Evolutionary conservation across 2,329 filamentous ascomycete species (phyloP).

Genomic region (Leptographium wingfieldii): DNA sequence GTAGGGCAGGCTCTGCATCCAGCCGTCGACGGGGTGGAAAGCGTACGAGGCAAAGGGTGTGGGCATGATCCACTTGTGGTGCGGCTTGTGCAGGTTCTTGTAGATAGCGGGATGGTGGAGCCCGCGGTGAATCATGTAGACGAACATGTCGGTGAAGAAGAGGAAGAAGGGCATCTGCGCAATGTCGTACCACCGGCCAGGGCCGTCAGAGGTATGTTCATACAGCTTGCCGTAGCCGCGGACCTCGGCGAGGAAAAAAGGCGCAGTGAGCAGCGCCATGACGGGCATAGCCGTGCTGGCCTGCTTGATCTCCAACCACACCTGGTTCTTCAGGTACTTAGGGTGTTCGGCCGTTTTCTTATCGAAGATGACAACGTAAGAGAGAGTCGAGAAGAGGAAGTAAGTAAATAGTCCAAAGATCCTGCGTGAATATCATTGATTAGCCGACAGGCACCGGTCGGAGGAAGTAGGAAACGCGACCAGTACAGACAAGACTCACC

Average conservation of each 20-base stretch:
- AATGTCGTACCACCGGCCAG: slow-evolving; percentile 64
- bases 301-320: slow-evolving; percentile 73
- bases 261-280: slow-evolving; percentile 72
- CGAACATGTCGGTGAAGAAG: slow-evolving; percentile 75
- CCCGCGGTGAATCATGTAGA: slow-evolving; percentile 85
- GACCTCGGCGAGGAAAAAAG: slow-evolving; percentile 72
- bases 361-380: slow-evolving; percentile 84
- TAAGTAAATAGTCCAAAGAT: slow-evolving; percentile 76
- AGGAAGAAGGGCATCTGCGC: slow-evolving; percentile 83
- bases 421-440: slow-evolving; percentile 33
- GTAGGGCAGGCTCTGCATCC: slow-evolving; percentile 78
- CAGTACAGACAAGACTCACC: slow-evolving; percentile 38
- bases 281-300: slow-evolving; percentile 63
- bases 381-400: slow-evolving; percentile 70
- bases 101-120: slow-evolving; percentile 73
- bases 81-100: slow-evolving; percentile 86
- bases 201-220: slow-evolving; percentile 62
- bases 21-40: slow-evolving; percentile 91
- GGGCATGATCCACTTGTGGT: slow-evolving; percentile 99
- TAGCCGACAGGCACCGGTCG: not conserved
- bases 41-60: slow-evolving; percentile 86
- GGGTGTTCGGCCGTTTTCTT: slow-evolving; percentile 81
- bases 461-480: too few species aligned
- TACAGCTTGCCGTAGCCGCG: slow-evolving; percentile 80
- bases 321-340: slow-evolving; percentile 90